These are phyloP conservation scores for Camptophora hylomeconis DNA, from an alignment of 2,329 filamentous ascomycete species.

Conservation along the genomic window DNA sequence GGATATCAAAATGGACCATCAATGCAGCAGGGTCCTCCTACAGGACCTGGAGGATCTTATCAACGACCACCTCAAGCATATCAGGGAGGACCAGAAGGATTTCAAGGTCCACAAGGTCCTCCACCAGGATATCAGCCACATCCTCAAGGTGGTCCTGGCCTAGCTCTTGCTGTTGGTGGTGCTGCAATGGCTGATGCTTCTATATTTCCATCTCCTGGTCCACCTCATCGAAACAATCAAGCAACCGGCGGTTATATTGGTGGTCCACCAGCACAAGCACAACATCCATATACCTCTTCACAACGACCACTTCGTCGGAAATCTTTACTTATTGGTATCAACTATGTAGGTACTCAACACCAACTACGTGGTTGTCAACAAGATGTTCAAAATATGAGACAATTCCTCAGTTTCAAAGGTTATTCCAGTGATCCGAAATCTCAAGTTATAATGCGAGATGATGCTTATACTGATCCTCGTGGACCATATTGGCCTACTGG, in stretches of 20 bases:
- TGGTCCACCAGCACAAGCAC: conserved; percentile 1
- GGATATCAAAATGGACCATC: too few species aligned
- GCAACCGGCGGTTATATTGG: conserved; percentile 1
- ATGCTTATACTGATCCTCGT: conserved; percentile 7
- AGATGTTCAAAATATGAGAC: conserved; percentile 34
- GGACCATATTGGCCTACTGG: conserved; percentile 25
- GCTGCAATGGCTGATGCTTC: too few species aligned
- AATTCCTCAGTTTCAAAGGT: conserved; percentile 27
- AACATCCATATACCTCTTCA: conserved; percentile 1
- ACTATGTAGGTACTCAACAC: conserved; percentile 31
- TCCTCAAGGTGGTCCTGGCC: conserved; percentile 2
- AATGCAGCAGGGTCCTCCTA: too few species aligned
- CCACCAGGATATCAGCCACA: not conserved
- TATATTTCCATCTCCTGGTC: too few species aligned
- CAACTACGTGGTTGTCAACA: conserved; percentile 33
- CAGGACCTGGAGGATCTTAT: too few species aligned
- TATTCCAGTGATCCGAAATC: conserved; percentile 27
- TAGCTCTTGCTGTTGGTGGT: too few species aligned
- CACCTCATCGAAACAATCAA: conserved; percentile 1
- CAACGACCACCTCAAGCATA: too few species aligned
- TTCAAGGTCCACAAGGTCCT: too few species aligned
- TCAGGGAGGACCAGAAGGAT: conserved; percentile 1
- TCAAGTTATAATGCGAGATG: conserved; percentile 33
- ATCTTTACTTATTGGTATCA: conserved; percentile 39
- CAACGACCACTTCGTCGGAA: too few species aligned